These are phyloP conservation scores for Xylariaceae sp. DNA, from an alignment of 2,329 filamentous ascomycete genomes.

Conservation along the genomic window DNA sequence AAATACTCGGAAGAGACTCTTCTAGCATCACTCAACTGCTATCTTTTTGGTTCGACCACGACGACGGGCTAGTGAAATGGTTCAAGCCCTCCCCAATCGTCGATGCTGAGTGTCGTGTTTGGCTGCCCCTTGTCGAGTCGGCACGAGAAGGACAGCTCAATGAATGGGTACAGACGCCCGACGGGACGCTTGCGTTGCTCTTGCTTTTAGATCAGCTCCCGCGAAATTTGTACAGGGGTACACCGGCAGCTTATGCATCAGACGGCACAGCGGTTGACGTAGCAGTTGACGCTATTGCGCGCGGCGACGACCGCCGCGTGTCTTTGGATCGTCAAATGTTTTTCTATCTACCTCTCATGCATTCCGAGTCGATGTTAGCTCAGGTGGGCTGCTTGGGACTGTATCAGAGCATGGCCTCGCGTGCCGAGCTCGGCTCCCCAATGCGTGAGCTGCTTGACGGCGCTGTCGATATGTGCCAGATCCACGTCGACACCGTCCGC, in stretches of 20 bases:
- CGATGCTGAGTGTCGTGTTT: slow-evolving; percentile 4
- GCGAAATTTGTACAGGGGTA: slow-evolving; percentile 8
- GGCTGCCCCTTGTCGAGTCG: slow-evolving; percentile 5
- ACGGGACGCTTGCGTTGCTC: slow-evolving; percentile 7
- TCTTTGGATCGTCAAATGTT: slow-evolving; percentile 21
- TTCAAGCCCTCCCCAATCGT: slow-evolving; percentile 7
- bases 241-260: slow-evolving; percentile 1
- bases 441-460: slow-evolving; percentile 7
- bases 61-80: slow-evolving; percentile 11
- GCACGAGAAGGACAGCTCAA: slow-evolving; percentile 3
- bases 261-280: slow-evolving; percentile 4
- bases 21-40: neutral
- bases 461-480: slow-evolving; percentile 7
- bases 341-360: slow-evolving; percentile 37
- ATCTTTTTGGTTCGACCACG: slow-evolving; percentile 14
- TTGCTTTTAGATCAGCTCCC: slow-evolving; percentile 13
- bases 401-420: slow-evolving; percentile 20
- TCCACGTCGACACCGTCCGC: slow-evolving; percentile 15
- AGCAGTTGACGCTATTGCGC: slow-evolving; percentile 5
- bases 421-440: slow-evolving; percentile 14
- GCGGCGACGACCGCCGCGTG: slow-evolving; percentile 3
- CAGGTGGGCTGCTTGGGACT: slow-evolving; percentile 29
- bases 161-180: slow-evolving; percentile 2
- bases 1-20: too few species aligned
- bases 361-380: slow-evolving; percentile 32